Conservation (phyloP, 2,329 filamentous ascomycete species). For the Thelonectria discophora region DNA sequence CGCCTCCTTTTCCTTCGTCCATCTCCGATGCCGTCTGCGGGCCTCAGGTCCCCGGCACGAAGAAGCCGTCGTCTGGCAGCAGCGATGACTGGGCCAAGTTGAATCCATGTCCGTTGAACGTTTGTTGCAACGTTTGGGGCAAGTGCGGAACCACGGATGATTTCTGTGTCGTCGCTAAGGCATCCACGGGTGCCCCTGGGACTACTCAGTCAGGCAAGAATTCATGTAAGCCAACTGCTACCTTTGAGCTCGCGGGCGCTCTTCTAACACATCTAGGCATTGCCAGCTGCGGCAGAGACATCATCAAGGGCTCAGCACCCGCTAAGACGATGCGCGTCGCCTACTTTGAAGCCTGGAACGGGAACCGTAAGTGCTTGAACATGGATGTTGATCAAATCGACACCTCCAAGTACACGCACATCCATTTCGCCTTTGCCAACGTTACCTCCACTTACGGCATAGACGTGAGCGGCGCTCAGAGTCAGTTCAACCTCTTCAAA, state of each 20-base stretch:
- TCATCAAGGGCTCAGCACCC: slow-evolving; percentile 20
- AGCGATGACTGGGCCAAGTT: slow-evolving; percentile 43
- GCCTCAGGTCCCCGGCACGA: slow-evolving; percentile 53
- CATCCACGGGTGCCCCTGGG: slow-evolving; percentile 30
- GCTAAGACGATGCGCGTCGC: background rate
- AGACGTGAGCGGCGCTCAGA: slow-evolving; percentile 28
- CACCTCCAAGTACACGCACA: slow-evolving; percentile 26
- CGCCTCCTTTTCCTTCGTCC: slow-evolving; percentile 36
- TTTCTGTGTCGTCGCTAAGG: slow-evolving; percentile 45
- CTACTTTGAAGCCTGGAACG: slow-evolving; percentile 18
- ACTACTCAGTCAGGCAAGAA: slow-evolving; percentile 31
- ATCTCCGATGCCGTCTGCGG: slow-evolving; percentile 50
- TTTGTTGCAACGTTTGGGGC: slow-evolving; percentile 51
- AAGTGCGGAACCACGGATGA: slow-evolving; percentile 53
- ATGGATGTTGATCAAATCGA: slow-evolving; percentile 39
- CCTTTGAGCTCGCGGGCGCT: too few species aligned
- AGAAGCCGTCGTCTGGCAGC: slow-evolving; percentile 41
- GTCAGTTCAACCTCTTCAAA: slow-evolving; percentile 45
- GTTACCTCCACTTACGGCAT: slow-evolving; percentile 38
- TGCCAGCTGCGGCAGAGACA: slow-evolving; percentile 51
- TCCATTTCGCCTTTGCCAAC: slow-evolving; percentile 40
- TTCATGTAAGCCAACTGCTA: too few species aligned
- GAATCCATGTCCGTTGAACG: slow-evolving; percentile 55
- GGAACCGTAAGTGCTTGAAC: slow-evolving; percentile 26
- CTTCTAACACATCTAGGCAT: slow-evolving; percentile 37